Conservation (phyloP, 352 stramenopile species). For the Phytophthora pisi region DNA sequence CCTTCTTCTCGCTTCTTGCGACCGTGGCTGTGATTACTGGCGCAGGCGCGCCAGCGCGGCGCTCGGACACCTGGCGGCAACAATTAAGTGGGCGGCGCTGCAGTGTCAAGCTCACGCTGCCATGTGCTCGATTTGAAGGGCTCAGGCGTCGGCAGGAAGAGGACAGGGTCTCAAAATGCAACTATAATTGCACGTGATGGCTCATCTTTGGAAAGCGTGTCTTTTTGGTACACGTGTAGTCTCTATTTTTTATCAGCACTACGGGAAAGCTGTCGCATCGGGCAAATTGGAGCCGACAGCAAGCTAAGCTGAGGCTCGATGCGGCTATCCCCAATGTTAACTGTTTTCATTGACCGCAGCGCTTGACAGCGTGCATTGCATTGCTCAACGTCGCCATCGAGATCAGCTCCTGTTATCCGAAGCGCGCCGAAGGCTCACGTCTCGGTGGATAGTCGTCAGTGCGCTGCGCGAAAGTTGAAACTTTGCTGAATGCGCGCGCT, state of each 20-base stretch:
- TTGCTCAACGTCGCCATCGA: background rate
- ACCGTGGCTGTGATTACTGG: conserved; percentile 7
- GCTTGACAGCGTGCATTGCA: conserved; percentile 4
- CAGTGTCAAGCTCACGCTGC: background rate
- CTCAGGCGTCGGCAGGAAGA: conserved; percentile 5
- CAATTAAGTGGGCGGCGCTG: too few species aligned
- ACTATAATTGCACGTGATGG: background rate
- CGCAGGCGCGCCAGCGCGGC: background rate
- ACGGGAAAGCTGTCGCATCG: conserved; percentile 10
- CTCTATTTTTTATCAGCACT: background rate
- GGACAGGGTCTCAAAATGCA: background rate
- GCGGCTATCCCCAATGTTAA: conserved; percentile 14
- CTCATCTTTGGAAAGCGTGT: background rate
- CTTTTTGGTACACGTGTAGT: too few species aligned
- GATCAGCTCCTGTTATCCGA: background rate
- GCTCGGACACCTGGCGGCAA: too few species aligned
- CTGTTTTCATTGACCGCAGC: background rate
- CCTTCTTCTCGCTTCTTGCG: background rate
- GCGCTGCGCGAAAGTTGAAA: background rate
- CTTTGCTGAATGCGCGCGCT: background rate
- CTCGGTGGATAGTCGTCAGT: background rate
- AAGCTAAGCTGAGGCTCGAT: background rate
- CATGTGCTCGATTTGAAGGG: conserved; percentile 17
- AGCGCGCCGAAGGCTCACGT: background rate
- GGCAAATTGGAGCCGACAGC: conserved; percentile 10